Base-by-base conservation (phyloP, 306 rosid species). In the Trifolium fragiferum region DNA sequence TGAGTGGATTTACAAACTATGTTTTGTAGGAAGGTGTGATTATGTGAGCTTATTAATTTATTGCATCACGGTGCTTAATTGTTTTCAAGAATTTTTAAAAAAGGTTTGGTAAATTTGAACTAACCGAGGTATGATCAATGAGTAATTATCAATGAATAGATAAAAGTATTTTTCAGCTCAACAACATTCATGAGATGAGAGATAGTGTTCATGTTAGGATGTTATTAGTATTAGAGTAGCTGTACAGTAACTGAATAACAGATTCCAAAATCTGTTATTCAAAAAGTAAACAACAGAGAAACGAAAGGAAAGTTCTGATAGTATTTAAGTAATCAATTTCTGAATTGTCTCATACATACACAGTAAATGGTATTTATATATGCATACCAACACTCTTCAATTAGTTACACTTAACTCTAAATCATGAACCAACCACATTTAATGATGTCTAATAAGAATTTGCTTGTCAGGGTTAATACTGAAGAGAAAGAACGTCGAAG, bases 401-500 rank as follows among this genome's bases (percentile, higher is more conserved):
- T 37, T 37, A 37, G 10, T 37, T 37, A 37, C 40, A 37, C 1
- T 37, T 37, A 8, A 8, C 40, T 37, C 40, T 37, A 27, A 9
- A 8, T 60, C 47, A 16, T 35, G 47, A n/a, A 19, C 13, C 43
- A 59, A 69, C 63, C 47, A 14, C 27, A 41, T 51, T 64, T 10
- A 46, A 2, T 35, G 66, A 51, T 30, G 53, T 23, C 47, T 80
- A 35, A 70, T 47, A 59, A 54, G 38, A 58, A 19, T 43, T 73
- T 77, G 23, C 6, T 14, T 68, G 53, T 62, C 75, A 94, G 99
- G 90, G 85, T 87, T 81, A 80, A 74, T 66, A 89, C 80, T 38
- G 92, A 90, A 87, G 84, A 78, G 58, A 92, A 92, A 82, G 95
- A 92, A 41, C 95, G 89, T 4, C 78, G 96, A 49, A 86, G 90